These are phyloP conservation scores for Cochlearia excelsa DNA, from an alignment of 345 rosid genomes.

Conservation along the genomic window DNA sequence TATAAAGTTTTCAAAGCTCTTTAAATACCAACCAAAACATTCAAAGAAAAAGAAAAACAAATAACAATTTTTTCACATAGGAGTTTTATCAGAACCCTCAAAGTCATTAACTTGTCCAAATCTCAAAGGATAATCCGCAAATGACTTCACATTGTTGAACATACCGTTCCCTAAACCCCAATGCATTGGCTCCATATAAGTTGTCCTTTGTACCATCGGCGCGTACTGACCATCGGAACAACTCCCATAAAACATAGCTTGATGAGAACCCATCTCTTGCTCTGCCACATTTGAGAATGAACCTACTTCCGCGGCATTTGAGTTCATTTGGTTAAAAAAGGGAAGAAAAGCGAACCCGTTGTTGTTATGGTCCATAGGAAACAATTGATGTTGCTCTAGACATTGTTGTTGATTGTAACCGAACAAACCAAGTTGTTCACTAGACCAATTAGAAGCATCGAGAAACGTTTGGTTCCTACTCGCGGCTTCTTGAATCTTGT, in stretches of 20 bases:
- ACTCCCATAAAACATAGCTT: conserved; percentile 26
- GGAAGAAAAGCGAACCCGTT: conserved; percentile 11
- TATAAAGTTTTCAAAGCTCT: too few relatives aligned
- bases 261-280: conserved; percentile 3
- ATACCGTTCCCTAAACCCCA: conserved; percentile 29
- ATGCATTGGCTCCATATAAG: conserved; percentile 28
- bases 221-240: conserved; percentile 23
- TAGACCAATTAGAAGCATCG: conserved; percentile 18
- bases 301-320: background rate
- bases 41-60: background rate
- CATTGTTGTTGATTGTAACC: conserved; percentile 30
- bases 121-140: conserved; percentile 17
- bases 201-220: conserved; percentile 16
- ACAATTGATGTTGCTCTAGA: conserved; percentile 31
- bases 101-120: conserved; percentile 22
- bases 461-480: conserved; percentile 16
- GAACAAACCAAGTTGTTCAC: conserved; percentile 25
- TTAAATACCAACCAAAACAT: background rate
- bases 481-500: conserved; percentile 33
- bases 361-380: conserved; percentile 17
- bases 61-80: background rate
- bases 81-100: background rate
- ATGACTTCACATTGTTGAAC: conserved; percentile 15
- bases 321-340: conserved; percentile 11
- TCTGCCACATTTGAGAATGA: conserved; percentile 17